phyloP scores from a whole-genome alignment of 257 asterid species.

The Przewalskia tangutica region DNA sequence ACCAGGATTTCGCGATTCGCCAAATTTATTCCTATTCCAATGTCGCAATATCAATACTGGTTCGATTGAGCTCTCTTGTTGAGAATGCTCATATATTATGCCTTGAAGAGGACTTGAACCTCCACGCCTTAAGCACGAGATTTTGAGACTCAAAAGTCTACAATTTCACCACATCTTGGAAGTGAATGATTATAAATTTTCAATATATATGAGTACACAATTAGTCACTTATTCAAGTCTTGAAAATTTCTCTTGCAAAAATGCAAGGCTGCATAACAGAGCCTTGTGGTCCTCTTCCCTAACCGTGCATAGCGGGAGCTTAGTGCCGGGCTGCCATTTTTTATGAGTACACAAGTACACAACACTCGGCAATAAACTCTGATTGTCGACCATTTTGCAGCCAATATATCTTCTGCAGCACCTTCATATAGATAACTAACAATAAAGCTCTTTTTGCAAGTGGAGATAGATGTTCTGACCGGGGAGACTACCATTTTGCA shows the following conservation, averaged over 20 bases:
- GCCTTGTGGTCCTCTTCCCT: too few species aligned
- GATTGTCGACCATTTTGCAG: not conserved
- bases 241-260: too few species aligned
- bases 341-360: too few species aligned
- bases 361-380: not conserved
- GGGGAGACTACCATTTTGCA: too few species aligned
- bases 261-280: too few species aligned
- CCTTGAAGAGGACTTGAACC: not conserved
- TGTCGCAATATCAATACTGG: not conserved
- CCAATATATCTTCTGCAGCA: not conserved
- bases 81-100: not conserved
- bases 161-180: not conserved
- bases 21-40: not conserved
- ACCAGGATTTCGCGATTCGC: not conserved
- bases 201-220: too few species aligned
- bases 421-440: too few species aligned
- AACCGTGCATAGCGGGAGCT: too few species aligned
- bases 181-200: not conserved
- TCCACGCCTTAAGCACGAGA: conserved; percentile 6
- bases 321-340: too few species aligned
- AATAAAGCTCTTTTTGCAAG: too few species aligned
- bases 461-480: too few species aligned
- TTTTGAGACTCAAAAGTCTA: not conserved
- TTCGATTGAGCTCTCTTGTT: not conserved
- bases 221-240: too few species aligned